Base-by-base conservation (phyloP, 75 land plant genomes). In the Pinus albicaulis region DNA sequence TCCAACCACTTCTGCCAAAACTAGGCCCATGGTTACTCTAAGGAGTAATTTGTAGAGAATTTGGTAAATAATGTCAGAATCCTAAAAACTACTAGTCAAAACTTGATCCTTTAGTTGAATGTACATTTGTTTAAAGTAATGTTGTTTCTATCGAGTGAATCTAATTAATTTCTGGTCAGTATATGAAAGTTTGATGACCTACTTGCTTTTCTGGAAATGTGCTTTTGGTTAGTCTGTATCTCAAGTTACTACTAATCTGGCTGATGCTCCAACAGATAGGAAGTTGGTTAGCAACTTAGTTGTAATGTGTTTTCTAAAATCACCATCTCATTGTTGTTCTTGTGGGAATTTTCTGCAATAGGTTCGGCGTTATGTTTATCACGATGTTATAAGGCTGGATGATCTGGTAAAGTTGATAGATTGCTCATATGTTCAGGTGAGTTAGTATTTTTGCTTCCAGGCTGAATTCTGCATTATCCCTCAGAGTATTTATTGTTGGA, bases 351-450 rank as follows among this genome's bases (percentile, higher is more conserved):
- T 60, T 31, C 26, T 23, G 5, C 20, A 75, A 55, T 26, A 55
- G 57, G 23, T 72, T 52, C 57, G 44, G 6, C 41, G 44, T 72
- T 48, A 55, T 41, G 41, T 20, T 26, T 8, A 55, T 6, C 57
- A 55, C 31, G 14, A 13, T 55, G 53, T 10, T 14, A 23, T 72
- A 14, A 41, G 48, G 52, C 31, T 69, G 4, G 31, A 41, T 25
- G 71, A 31, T 59, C 20, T 59, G 61, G 61, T 20, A n/a, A 59
- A 59, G 20, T 48, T 69, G 16, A 36, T 69, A 13, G 48, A 14
- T 25, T 25, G 25, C 71, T 69, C 31, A 36, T 25, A 7, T 14
- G 38, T 28, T 25, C 11, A 15, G 71, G 48, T 38, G 82, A 91
- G 94, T 34, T 58, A 75, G 20, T n/a, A 7, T 5, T 55, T 13